Evolutionary conservation across 805 yeast species (phyloP).

Genomic region (Spathaspora sp.): DNA sequence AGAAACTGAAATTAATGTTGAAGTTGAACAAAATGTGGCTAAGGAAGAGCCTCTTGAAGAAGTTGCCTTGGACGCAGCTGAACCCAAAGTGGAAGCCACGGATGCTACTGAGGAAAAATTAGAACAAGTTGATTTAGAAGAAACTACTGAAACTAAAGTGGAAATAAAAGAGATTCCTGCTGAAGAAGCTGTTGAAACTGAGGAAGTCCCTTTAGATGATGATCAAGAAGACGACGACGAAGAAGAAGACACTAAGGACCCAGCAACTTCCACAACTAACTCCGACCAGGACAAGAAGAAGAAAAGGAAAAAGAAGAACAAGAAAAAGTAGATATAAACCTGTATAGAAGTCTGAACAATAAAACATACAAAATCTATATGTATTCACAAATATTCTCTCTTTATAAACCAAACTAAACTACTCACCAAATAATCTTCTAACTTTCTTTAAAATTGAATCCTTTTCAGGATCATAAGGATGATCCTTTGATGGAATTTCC

Average conservation of each 20-base stretch:
- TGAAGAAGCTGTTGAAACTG: conserved; percentile 8
- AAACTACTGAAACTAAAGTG: neutral
- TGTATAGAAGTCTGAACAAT: neutral
- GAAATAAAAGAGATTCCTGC: neutral
- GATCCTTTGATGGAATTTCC: conserved; percentile 97
- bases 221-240: conserved; percentile 7
- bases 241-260: conserved; percentile 7
- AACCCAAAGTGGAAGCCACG: neutral
- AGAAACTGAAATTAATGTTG: neutral
- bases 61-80: neutral
- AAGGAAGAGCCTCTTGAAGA: neutral
- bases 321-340: conserved; percentile 6
- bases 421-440: conserved; percentile 92
- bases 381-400: neutral
- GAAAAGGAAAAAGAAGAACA: conserved; percentile 23
- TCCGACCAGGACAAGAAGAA: conserved; percentile 19
- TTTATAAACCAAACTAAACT: neutral
- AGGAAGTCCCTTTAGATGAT: conserved; percentile 9
- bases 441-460: conserved; percentile 93
- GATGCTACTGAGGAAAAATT: neutral
- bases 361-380: neutral
- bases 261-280: conserved; percentile 7
- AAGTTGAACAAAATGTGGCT: neutral
- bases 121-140: neutral
- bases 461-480: conserved; percentile 98